These are phyloP conservation scores for Elsinoe ampelina DNA, from an alignment of 2,329 filamentous ascomycete species.

Conservation along the genomic window DNA sequence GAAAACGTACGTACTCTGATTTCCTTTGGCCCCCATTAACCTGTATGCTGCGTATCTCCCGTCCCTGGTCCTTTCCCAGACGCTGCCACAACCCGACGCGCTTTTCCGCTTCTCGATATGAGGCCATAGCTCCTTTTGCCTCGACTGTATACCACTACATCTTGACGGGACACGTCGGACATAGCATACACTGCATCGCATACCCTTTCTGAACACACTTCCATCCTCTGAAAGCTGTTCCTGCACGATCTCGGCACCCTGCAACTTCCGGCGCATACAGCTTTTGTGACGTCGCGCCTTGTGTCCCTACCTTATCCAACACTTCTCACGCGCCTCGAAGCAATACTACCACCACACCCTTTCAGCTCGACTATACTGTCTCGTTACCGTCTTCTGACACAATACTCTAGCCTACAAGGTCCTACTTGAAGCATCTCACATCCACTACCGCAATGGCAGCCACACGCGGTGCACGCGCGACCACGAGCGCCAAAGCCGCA, in stretches of 20 bases:
- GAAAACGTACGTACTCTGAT: not conserved
- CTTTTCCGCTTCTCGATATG: not conserved
- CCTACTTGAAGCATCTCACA: not conserved
- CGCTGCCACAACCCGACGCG: not conserved
- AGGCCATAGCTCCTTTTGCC: conserved; percentile 4
- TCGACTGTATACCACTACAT: not conserved
- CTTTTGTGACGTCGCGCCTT: not conserved
- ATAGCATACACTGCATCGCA: not conserved
- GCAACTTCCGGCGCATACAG: not conserved
- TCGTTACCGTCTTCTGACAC: too few relatives aligned
- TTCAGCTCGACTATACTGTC: too few relatives aligned
- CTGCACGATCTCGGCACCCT: not conserved
- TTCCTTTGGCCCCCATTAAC: not conserved
- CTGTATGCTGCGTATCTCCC: not conserved
- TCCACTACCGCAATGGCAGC: conserved; percentile 1
- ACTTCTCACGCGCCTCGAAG: not conserved
- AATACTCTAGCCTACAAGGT: too few relatives aligned
- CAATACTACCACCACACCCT: not conserved
- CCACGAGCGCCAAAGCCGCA: conserved; percentile 2
- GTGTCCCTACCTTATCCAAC: not conserved
- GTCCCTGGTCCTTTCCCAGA: not conserved
- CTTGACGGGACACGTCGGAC: not conserved
- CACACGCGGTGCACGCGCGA: conserved; percentile 7
- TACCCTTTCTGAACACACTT: not conserved
- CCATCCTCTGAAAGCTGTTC: not conserved